A percentile compares a stretch with the other conserved stretches of the same genome.
phyloP scores from a whole-genome alignment of 257 asterid genomes.

The Haberlea rhodopensis region DNA sequence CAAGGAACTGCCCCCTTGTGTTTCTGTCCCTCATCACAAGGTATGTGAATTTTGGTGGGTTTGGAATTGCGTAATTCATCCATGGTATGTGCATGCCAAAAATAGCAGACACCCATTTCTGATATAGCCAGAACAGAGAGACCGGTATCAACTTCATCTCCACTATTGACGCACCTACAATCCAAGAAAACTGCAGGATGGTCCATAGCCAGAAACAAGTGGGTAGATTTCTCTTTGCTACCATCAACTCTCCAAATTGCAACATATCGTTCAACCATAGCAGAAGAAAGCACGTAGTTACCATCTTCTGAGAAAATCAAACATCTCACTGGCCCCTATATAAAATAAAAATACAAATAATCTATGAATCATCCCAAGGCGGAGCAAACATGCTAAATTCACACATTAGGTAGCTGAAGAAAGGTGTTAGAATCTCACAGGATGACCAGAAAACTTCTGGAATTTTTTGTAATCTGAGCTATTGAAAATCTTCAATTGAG shows the following conservation, averaged over 20 bases:
- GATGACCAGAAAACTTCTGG: constrained; percentile 93
- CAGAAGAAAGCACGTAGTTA: constrained; percentile 69
- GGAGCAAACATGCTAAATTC: not conserved
- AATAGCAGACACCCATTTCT: constrained; percentile 81
- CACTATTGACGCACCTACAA: constrained; percentile 36
- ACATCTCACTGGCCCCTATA: constrained; percentile 77
- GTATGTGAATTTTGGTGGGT: constrained; percentile 61
- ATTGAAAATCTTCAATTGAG: constrained; percentile 71
- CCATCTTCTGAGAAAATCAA: constrained; percentile 86
- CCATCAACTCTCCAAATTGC: constrained; percentile 79
- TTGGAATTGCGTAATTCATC: constrained; percentile 60
- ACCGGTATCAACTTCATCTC: constrained; percentile 44
- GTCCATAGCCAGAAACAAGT: constrained; percentile 71
- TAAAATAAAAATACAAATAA: constrained; percentile 15
- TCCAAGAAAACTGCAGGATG: constrained; percentile 89
- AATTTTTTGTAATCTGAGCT: constrained; percentile 60
- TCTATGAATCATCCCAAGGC: constrained; percentile 4
- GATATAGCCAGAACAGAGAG: constrained; percentile 80
- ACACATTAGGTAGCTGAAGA: constrained; percentile 18
- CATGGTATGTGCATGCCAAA: constrained; percentile 71
- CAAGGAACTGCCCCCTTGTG: constrained; percentile 52
- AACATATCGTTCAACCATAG: constrained; percentile 69
- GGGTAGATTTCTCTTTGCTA: constrained; percentile 65
- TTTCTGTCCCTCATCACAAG: constrained; percentile 55
- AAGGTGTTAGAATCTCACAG: constrained; percentile 55